A percentile compares a stretch with the other conserved stretches of the same genome.
Conservation (phyloP, 148 eudicot genomes). For the Cornus florida region DNA sequence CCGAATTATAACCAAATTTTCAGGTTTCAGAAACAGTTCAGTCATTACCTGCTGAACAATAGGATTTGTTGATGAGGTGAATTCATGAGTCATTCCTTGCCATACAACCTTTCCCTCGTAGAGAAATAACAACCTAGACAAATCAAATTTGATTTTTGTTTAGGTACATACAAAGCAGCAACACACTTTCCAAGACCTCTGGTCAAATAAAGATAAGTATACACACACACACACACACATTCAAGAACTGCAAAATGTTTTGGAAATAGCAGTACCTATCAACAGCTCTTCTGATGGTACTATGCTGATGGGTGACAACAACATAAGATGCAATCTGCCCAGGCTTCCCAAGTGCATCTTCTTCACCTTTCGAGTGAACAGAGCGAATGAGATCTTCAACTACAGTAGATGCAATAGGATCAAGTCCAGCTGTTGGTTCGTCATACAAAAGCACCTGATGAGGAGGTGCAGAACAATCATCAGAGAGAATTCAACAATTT, state of each 20-base stretch:
- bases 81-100: slow-evolving; percentile 93
- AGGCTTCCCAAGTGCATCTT: slow-evolving; percentile 75
- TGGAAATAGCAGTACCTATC: slow-evolving; percentile 58
- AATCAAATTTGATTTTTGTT: slow-evolving; percentile 14
- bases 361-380: slow-evolving; percentile 76
- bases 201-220: too few species aligned
- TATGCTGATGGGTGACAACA: slow-evolving; percentile 92
- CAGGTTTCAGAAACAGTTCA: not conserved
- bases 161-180: not conserved
- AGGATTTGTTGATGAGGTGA: slow-evolving; percentile 73
- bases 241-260: not conserved
- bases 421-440: slow-evolving; percentile 98
- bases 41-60: slow-evolving; percentile 80
- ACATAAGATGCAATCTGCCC: slow-evolving; percentile 84
- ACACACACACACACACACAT: too few species aligned
- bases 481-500: slow-evolving; percentile 6
- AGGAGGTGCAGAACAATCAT: slow-evolving; percentile 7
- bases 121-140: slow-evolving; percentile 69
- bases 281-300: slow-evolving; percentile 93
- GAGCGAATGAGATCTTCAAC: slow-evolving; percentile 98
- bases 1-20: not conserved
- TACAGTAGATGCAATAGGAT: slow-evolving; percentile 97
- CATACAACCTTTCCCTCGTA: slow-evolving; percentile 83
- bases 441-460: slow-evolving; percentile 86
- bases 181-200: not conserved